Evolutionary conservation across 2,329 filamentous ascomycete genomes (phyloP), one percentile per base, ranked within the genome.

Genomic region (Colletotrichum camelliae): DNA sequence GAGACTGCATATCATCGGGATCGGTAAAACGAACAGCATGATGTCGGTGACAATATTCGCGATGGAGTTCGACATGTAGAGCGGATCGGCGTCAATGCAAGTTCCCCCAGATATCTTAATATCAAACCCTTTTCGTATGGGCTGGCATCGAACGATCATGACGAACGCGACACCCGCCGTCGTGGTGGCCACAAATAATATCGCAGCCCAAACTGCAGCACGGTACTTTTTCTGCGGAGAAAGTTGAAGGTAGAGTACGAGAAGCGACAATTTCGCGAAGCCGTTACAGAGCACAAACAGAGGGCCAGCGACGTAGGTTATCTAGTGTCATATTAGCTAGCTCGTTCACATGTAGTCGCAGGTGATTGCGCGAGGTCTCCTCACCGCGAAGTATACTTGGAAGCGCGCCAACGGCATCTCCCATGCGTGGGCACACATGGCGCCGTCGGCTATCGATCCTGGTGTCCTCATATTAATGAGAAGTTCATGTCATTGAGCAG

Each of bases 11-110:
- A 90, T 81, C 64, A 88, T 87, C 1, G 85, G 86, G 37, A 89
- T 84, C 0, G 89, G 89, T 2, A 90, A 77, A 1, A 84, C 77
- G 64, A 88, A 87, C 18, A 89, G 84, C 7, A 89, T 77, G 10
- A 90, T 61, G 77, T 90, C 88, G 15, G 87, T 88, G n/a, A 85
- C 64, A 62, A 90, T 87, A 72, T 89, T 89, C 16, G 87, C 81
- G 4, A 84, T 85, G 0, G 88, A 87, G 15, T 88, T 89, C 43
- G 85, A 83, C 37, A 90, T 85, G 78, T 89, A 89, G 31, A 90
- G 85, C 2, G 84, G 81, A n/a, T 87, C 84, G 27, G 85, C 83
- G 62, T 88, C 82, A 57, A 90, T 82, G 72, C 88, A 90, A n/a
- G 62, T 80, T 74, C 77, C 87, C 75, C 60, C 81, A 55, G 74